phyloP scores from a whole-genome alignment of 768 basidiomycete species.

The Leccinum subgranulosum region DNA sequence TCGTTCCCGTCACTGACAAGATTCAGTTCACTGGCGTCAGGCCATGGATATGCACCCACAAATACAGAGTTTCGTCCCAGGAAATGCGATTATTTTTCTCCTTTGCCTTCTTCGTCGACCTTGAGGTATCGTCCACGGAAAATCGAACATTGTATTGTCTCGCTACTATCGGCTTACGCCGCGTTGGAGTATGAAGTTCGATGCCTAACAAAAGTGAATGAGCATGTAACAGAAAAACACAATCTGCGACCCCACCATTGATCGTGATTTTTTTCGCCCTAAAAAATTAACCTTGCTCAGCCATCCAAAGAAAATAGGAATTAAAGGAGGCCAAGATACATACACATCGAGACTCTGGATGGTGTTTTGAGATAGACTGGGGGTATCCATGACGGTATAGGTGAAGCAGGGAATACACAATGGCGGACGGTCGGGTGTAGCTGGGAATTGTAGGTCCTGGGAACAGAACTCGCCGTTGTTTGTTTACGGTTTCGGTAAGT shows the following conservation, averaged over 20 bases:
- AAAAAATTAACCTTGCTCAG: conserved; percentile 1
- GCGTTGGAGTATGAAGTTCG: conserved; percentile 7
- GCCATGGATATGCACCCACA: conserved; percentile 6
- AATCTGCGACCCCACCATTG: conserved; percentile 2
- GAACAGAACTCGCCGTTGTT: conserved; percentile 1
- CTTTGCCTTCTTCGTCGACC: conserved; percentile 12
- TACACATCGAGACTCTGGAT: conserved; percentile 3
- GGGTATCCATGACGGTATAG: conserved; percentile 4
- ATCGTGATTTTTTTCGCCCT: conserved; percentile 12
- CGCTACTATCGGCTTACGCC: conserved; percentile 1
- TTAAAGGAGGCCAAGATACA: neutral
- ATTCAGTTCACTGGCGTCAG: neutral
- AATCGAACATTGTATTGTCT: conserved; percentile 14
- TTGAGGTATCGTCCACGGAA: conserved; percentile 4
- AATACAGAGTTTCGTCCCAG: conserved; percentile 16
- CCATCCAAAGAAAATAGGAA: neutral
- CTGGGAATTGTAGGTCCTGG: conserved; percentile 4
- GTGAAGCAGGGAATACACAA: neutral
- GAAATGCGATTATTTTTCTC: conserved; percentile 6
- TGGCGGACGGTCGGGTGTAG: neutral
- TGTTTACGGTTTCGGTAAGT: conserved; percentile 16
- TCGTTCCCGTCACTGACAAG: conserved; percentile 13
- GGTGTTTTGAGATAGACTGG: neutral
- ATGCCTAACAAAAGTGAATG: conserved; percentile 2
- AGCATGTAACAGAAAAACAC: neutral